Evolutionary conservation across 1,284 basidiomycete species (phyloP), one percentile per base, ranked within the genome.

Genomic region (Microstroma glucosiphilum): DNA sequence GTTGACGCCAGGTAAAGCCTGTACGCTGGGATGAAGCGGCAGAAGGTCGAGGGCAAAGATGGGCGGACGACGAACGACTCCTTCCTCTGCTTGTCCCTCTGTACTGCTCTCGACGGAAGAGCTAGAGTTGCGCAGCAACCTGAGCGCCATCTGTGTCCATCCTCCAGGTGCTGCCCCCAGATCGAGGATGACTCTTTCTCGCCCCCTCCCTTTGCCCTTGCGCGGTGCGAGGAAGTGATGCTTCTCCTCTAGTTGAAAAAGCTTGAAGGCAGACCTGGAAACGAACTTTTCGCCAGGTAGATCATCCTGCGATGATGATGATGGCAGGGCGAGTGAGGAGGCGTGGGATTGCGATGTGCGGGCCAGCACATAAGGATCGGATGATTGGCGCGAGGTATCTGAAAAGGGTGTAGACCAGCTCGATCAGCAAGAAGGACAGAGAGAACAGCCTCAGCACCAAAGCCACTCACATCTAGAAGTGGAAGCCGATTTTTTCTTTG

Each of bases 191-290:
- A 54, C 51, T 19, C 25, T 17, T 26, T 21, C 43, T 48, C 17
- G 15, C 21, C 43, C 17, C 43, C 12, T n/a, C 6, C 43, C 43
- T 17, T 48, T 48, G 43, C 43, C 43, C 21, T 48, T 17, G 6
- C 43, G 43, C 17, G n/a, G 15, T 15, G 51, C 26, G 51, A 54
- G 51, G 21, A 54, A 54, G 4, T 26, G 19, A 25, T 13, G 26
- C 51, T 54, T 17, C 51, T 25, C 15, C 6, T 54, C 21, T 13
- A 54, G 51, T 21, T 54, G 21, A 21, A 19, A 54, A 6, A 54
- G 51, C 51, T 54, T 54, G 51, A 54, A 54, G 8, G 51, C 51
- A 25, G 51, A 19, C 21, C 51, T 19, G 13, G 43, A 48, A 12
- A 48, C 43, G 43, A 17, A 48, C 30, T 37, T 37, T 9, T 37